Conservation (phyloP, 305 asterid genomes). For the Fraxinus platypoda region DNA sequence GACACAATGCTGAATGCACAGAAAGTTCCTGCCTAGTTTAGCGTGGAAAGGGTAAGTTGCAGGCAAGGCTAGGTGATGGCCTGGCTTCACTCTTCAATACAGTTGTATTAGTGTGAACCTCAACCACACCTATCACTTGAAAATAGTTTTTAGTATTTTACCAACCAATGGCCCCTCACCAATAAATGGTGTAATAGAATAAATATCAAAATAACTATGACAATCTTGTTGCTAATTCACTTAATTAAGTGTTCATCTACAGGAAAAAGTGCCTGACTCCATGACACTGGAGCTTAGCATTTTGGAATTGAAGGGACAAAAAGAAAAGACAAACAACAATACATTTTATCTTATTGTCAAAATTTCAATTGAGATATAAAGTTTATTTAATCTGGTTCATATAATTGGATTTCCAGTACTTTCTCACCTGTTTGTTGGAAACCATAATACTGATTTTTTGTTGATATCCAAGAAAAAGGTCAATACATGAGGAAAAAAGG, state of each 20-base stretch:
- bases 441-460: background rate
- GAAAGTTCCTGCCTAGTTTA: background rate
- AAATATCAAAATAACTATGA: background rate
- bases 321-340: background rate
- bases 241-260: background rate
- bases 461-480: background rate
- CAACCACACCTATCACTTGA: background rate
- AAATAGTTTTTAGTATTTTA: background rate
- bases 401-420: background rate
- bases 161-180: background rate
- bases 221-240: background rate
- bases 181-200: background rate
- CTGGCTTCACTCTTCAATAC: background rate
- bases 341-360: conserved; percentile 7
- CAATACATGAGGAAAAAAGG: background rate
- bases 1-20: background rate
- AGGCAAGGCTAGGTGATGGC: background rate
- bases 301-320: background rate
- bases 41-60: background rate
- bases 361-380: background rate
- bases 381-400: background rate
- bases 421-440: background rate
- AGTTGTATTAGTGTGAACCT: background rate
- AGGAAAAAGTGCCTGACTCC: background rate
- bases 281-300: background rate